phyloP scores from a whole-genome alignment of 2,329 filamentous ascomycete species.

The Bipolaris victoriae region DNA sequence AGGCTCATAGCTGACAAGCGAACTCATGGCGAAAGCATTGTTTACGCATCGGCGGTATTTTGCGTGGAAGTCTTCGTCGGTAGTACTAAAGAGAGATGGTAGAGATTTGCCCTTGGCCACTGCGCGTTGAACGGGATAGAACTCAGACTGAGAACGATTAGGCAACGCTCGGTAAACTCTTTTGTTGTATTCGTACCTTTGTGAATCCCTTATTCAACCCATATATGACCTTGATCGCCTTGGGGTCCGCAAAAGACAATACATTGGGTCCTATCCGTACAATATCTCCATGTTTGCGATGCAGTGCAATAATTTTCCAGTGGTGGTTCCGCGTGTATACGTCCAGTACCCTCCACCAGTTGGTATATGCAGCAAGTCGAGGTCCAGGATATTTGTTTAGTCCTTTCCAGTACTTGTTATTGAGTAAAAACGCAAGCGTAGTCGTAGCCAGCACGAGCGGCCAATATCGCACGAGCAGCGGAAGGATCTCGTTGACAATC shows the following conservation, averaged over 20 bases:
- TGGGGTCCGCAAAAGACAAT: conserved; percentile 75
- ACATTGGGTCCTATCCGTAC: conserved; percentile 77
- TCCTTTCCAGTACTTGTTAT: conserved; percentile 60
- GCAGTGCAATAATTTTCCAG: conserved; percentile 69
- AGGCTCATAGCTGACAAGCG: conserved; percentile 78
- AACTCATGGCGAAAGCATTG: conserved; percentile 77
- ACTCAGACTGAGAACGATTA: conserved; percentile 67
- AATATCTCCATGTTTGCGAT: conserved; percentile 73
- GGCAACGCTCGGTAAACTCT: background rate
- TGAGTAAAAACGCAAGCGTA: conserved; percentile 45
- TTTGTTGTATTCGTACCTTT: conserved; percentile 62
- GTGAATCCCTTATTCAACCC: conserved; percentile 80
- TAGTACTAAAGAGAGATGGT: conserved; percentile 77
- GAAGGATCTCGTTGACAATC: conserved; percentile 46
- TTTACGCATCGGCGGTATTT: conserved; percentile 77
- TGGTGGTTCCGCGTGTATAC: conserved; percentile 70
- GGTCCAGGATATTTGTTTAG: conserved; percentile 76
- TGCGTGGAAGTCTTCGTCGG: conserved; percentile 75
- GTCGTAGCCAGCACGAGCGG: conserved; percentile 45
- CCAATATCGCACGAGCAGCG: conserved; percentile 51
- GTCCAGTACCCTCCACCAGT: conserved; percentile 77
- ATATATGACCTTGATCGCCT: conserved; percentile 77
- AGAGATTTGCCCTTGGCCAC: conserved; percentile 71
- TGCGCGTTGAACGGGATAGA: conserved; percentile 79
- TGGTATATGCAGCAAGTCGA: conserved; percentile 68